A percentile compares a stretch with the other conserved stretches of the same genome.
Evolutionary conservation across 2,329 filamentous ascomycete species (phyloP).

Genomic region (Cladosporium austrohemisphaericum): DNA sequence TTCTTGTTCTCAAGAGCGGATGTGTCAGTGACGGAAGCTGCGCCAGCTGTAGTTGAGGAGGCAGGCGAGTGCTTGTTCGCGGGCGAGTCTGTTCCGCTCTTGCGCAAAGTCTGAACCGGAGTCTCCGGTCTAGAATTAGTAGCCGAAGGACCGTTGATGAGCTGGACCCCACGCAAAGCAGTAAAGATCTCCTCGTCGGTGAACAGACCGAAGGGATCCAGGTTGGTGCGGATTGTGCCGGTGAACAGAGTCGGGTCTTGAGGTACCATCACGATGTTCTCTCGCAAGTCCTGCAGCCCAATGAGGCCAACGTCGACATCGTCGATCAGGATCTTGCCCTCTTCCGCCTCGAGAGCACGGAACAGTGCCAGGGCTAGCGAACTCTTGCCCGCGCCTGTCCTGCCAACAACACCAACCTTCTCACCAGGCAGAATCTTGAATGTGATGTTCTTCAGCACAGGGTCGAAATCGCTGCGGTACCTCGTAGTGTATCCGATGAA

Average conservation of each 20-base stretch:
- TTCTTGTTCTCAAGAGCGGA: slow-evolving; percentile 77
- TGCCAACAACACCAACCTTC: slow-evolving; percentile 93
- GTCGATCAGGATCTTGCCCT: slow-evolving; percentile 85
- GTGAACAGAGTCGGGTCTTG: slow-evolving; percentile 95
- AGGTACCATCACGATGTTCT: slow-evolving; percentile 94
- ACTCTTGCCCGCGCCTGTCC: slow-evolving; percentile 94
- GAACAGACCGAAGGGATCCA: slow-evolving; percentile 87
- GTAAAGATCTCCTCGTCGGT: slow-evolving; percentile 88
- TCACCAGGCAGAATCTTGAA: slow-evolving; percentile 84
- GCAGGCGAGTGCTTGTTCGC: slow-evolving; percentile 25
- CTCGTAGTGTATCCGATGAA: slow-evolving; percentile 86
- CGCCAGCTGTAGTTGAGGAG: slow-evolving; percentile 29
- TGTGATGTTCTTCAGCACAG: slow-evolving; percentile 75
- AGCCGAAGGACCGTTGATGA: slow-evolving; percentile 59
- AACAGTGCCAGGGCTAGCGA: slow-evolving; percentile 91
- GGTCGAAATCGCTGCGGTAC: slow-evolving; percentile 82
- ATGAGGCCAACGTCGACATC: slow-evolving; percentile 85
- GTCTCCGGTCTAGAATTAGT: slow-evolving; percentile 40
- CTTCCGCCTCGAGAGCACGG: slow-evolving; percentile 85
- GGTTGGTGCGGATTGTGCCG: slow-evolving; percentile 84
- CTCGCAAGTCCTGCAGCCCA: slow-evolving; percentile 86
- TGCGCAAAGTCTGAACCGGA: slow-evolving; percentile 24
- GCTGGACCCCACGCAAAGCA: slow-evolving; percentile 80
- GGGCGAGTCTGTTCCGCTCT: slow-evolving; percentile 22
- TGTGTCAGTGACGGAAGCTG: slow-evolving; percentile 30